Base-by-base conservation (phyloP, 106 monocot species). In the Ottelia alismoides region DNA sequence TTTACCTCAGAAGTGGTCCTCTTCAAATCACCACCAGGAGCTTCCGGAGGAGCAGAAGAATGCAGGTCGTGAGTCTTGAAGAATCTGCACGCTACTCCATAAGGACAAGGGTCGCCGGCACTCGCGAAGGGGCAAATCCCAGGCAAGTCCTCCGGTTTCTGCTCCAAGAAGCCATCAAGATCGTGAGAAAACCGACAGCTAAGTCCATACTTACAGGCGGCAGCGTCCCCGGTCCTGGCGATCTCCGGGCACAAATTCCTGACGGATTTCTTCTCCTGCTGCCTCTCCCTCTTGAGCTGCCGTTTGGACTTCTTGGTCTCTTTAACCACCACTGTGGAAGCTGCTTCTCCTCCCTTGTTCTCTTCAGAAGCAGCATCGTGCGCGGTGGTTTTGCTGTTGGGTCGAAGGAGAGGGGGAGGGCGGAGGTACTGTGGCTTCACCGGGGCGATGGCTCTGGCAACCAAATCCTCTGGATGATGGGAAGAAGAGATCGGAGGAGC, bases 111-210 rank as follows among this genome's bases (percentile, higher is more conserved):
- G 57, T 71, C 54, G 49, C 57, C 78, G 47, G 51, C 26, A 29
- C 28, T 47, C 17, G 64, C 12, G 30, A 88, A 96, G 50, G 94
- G 94, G 48, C 94, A 96, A 52, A 20, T 67, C 24, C 94, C 94
- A 28, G 84, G 80, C 22, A 96, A 47, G 28, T 96, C 84, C 48
- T 70, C 76, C 53, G 81, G 81, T 66, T 96, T 96, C 81, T 88
- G 78, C 28, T 69, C 70, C 26, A 96, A 43, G 52, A 72, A 96
- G 22, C 78, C 78, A 73, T 79, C 75, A 30, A 88, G 30, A 35
- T 96, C 94, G 70, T 96, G 94, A 61, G 71, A 88, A 70, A 85
- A 88, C 40, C 88, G 88, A 57, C 94, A 96, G 26, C 27, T 67
- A 30, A 10, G 62, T 47, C 74, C 73, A 65, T 68, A 96, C 7